Evolutionary conservation across 768 basidiomycete genomes (phyloP).

Genomic region (Rhizopogon rudus): DNA sequence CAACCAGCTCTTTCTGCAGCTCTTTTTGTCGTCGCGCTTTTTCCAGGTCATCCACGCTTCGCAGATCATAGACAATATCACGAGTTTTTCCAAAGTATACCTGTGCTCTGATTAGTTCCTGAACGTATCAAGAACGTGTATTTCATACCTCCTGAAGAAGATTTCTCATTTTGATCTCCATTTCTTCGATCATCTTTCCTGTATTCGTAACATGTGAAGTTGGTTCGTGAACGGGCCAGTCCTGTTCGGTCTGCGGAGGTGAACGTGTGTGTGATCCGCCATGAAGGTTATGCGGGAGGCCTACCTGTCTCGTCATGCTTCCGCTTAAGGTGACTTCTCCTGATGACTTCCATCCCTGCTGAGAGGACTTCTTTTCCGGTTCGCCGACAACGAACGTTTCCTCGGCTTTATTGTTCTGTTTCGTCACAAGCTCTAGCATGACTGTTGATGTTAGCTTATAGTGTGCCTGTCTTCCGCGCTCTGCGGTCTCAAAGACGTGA

Average conservation of each 20-base stretch:
- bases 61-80: constrained; percentile 89
- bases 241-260: constrained; percentile 68
- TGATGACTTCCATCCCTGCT: constrained; percentile 51
- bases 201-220: constrained; percentile 89
- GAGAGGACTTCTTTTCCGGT: constrained; percentile 32
- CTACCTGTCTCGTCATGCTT: constrained; percentile 94
- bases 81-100: constrained; percentile 97
- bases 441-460: constrained; percentile 98
- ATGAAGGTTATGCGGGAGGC: constrained; percentile 21
- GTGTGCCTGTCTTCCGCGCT: constrained; percentile 87
- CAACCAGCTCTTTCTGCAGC: constrained; percentile 86
- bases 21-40: constrained; percentile 75
- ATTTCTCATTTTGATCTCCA: constrained; percentile 99
- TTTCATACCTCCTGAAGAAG: constrained; percentile 72
- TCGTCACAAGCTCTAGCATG: constrained; percentile 85
- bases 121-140: constrained; percentile 2
- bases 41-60: constrained; percentile 83
- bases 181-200: constrained; percentile 96
- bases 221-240: constrained; percentile 73
- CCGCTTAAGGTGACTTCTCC: constrained; percentile 87
- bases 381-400: constrained; percentile 15
- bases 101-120: constrained; percentile 31
- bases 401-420: constrained; percentile 29
- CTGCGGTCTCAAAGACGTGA: constrained; percentile 94
- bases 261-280: constrained; percentile 7